phyloP scores from a whole-genome alignment of 2,329 filamentous ascomycete species.

The Thielaviopsis punctulata region DNA sequence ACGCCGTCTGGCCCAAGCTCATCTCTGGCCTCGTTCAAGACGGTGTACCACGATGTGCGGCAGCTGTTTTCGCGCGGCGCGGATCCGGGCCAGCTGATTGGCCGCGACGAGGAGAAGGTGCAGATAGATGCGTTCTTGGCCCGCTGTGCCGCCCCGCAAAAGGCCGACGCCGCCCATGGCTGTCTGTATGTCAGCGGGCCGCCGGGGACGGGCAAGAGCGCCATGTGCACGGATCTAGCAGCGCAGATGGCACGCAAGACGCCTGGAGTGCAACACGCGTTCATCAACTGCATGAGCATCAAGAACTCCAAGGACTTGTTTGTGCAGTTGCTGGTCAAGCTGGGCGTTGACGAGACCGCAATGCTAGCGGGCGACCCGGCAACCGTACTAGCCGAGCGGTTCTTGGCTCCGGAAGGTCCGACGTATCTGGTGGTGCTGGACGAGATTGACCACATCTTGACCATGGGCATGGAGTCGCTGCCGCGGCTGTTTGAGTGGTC shows the following conservation, averaged over 20 bases:
- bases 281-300: constrained; percentile 95
- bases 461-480: constrained; percentile 70
- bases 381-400: constrained; percentile 6
- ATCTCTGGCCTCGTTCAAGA: constrained; percentile 20
- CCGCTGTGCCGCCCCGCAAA: constrained; percentile 25
- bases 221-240: constrained; percentile 70
- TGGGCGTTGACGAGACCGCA: constrained; percentile 30
- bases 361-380: constrained; percentile 24
- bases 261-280: constrained; percentile 49
- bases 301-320: constrained; percentile 79
- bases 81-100: constrained; percentile 57
- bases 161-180: constrained; percentile 42
- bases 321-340: constrained; percentile 55
- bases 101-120: constrained; percentile 50
- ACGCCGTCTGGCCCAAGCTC: not conserved
- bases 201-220: constrained; percentile 92
- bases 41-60: constrained; percentile 72
- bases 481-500: constrained; percentile 98
- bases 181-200: constrained; percentile 93
- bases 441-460: constrained; percentile 87
- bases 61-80: constrained; percentile 73
- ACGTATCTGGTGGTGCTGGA: constrained; percentile 78
- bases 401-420: constrained; percentile 16
- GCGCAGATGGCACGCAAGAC: constrained; percentile 34
- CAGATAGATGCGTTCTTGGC: constrained; percentile 55